Evolutionary conservation across 1,284 basidiomycete genomes (phyloP).

Genomic region (Dichomitus squalens): DNA sequence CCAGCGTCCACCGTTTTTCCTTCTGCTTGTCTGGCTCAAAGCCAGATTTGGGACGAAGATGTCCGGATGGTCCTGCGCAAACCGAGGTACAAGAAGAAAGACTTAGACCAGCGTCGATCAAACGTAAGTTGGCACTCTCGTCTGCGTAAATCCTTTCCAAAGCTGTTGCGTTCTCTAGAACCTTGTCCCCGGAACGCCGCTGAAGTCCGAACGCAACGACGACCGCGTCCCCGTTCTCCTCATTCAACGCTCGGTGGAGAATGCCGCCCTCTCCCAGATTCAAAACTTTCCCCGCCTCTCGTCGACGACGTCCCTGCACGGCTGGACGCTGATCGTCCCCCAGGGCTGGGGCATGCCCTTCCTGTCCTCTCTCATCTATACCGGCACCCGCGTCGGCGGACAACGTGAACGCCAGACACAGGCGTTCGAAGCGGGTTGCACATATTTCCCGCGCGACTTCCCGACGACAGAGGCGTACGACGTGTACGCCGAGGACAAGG

Average conservation of each 20-base stretch:
- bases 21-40: slow-evolving; percentile 57
- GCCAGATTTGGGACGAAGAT: slow-evolving; percentile 72
- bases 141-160: background rate
- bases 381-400: slow-evolving; percentile 80
- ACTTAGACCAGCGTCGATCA: slow-evolving; percentile 78
- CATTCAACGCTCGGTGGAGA: slow-evolving; percentile 75
- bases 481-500: slow-evolving; percentile 48
- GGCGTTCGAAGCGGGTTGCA: slow-evolving; percentile 73
- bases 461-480: slow-evolving; percentile 59
- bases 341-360: slow-evolving; percentile 89
- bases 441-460: slow-evolving; percentile 84
- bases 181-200: slow-evolving; percentile 72
- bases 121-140: slow-evolving; percentile 48
- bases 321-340: slow-evolving; percentile 85
- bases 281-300: slow-evolving; percentile 23
- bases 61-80: slow-evolving; percentile 53
- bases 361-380: slow-evolving; percentile 77
- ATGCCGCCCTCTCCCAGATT: slow-evolving; percentile 24
- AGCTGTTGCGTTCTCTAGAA: slow-evolving; percentile 45
- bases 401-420: slow-evolving; percentile 78
- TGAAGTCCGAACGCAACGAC: slow-evolving; percentile 71
- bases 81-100: slow-evolving; percentile 79
- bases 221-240: slow-evolving; percentile 82
- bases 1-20: slow-evolving; percentile 51
- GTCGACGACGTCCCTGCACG: slow-evolving; percentile 55